phyloP scores from a whole-genome alignment of 495 filamentous ascomycete species.

The Filosporella fistucella region DNA sequence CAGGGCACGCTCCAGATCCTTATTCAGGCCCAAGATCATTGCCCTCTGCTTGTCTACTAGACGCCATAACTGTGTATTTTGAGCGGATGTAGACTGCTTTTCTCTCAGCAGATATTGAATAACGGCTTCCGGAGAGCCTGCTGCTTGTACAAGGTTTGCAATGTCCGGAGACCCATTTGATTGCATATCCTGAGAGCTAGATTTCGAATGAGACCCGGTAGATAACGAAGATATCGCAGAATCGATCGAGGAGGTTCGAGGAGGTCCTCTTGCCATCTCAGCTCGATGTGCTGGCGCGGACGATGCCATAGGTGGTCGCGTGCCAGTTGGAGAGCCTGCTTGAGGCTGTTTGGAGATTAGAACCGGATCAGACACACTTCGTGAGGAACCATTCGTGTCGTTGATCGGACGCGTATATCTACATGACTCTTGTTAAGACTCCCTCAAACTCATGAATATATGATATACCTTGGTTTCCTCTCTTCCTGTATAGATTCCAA shows the following conservation, averaged over 20 bases:
- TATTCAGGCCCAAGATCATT: constrained; percentile 90
- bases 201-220: constrained; percentile 58
- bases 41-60: constrained; percentile 94
- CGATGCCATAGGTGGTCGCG: constrained; percentile 23
- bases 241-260: constrained; percentile 90
- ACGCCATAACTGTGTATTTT: constrained; percentile 91
- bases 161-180: constrained; percentile 52
- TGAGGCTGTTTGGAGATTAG: constrained; percentile 17
- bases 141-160: constrained; percentile 67
- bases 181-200: constrained; percentile 53
- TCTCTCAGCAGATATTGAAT: constrained; percentile 87
- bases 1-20: constrained; percentile 84
- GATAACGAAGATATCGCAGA: constrained; percentile 88
- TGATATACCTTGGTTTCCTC: constrained; percentile 13
- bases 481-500: constrained; percentile 8
- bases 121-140: constrained; percentile 85
- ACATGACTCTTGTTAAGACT: neutral
- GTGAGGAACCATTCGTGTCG: constrained; percentile 23
- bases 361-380: constrained; percentile 27
- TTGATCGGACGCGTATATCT: constrained; percentile 14
- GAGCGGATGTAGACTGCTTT: constrained; percentile 79
- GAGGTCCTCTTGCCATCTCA: constrained; percentile 28
- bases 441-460: neutral
- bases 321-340: constrained; percentile 14
- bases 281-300: constrained; percentile 20